Conservation (phyloP, 306 rosid species). For the Purshia tridentata region DNA sequence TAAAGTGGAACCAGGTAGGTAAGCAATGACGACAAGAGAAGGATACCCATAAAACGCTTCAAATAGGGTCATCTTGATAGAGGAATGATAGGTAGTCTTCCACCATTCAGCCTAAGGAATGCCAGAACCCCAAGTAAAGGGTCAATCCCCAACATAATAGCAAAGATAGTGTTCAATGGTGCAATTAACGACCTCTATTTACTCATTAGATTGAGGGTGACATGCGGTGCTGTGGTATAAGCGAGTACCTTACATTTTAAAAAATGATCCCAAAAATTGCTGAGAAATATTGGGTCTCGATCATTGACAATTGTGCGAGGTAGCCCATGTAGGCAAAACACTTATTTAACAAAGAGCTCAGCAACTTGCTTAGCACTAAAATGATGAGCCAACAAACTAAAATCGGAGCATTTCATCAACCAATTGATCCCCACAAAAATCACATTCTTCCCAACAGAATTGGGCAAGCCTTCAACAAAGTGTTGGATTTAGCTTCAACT, state of each 20-base stretch:
- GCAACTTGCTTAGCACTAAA: no score
- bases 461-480: not conserved
- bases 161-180: not conserved
- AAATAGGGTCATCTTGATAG: no score
- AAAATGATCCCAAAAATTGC: not conserved
- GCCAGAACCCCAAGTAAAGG: no score
- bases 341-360: not conserved
- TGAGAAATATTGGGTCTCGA: not conserved
- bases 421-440: not conserved
- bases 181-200: not conserved
- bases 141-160: no score
- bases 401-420: not conserved
- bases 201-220: not conserved
- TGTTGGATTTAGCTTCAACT: no score
- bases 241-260: not conserved
- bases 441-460: not conserved
- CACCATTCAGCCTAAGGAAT: no score
- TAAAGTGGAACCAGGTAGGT: no score
- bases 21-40: not conserved
- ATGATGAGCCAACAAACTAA: not conserved
- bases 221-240: not conserved
- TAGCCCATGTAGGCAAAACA: not conserved
- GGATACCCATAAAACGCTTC: no score
- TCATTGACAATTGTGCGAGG: not conserved
- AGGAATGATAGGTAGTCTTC: no score